Evolutionary conservation across 2,329 filamentous ascomycete genomes (phyloP).

Genomic region (Erysiphe pulchra): DNA sequence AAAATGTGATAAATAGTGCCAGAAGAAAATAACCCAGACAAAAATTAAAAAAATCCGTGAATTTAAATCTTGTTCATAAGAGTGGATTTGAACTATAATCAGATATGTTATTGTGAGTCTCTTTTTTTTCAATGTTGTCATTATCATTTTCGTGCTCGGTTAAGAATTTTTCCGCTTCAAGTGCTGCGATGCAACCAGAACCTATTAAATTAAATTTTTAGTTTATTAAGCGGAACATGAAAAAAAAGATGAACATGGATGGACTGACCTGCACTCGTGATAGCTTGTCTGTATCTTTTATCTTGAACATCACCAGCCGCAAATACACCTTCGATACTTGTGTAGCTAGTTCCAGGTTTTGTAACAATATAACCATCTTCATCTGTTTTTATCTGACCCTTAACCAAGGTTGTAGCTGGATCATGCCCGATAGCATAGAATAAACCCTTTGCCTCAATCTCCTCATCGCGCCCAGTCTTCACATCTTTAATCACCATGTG

Average conservation of each 20-base stretch:
- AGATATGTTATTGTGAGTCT: not conserved
- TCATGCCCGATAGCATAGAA: conserved; percentile 98
- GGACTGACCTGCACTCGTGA: conserved; percentile 74
- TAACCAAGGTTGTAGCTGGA: conserved; percentile 72
- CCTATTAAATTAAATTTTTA: conserved; percentile 22
- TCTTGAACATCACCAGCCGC: conserved; percentile 96
- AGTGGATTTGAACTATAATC: not conserved
- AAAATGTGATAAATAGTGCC: too few species aligned
- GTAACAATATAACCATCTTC: conserved; percentile 79
- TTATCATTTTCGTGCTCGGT: conserved; percentile 26
- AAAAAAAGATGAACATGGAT: not conserved
- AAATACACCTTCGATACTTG: conserved; percentile 77
- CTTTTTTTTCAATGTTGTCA: not conserved
- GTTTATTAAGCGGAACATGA: conserved; percentile 5
- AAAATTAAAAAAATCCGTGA: too few species aligned
- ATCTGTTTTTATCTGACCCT: conserved; percentile 72
- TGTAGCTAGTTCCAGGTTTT: conserved; percentile 65
- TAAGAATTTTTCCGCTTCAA: conserved; percentile 88
- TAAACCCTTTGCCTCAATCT: conserved; percentile 70
- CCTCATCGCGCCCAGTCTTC: conserved; percentile 49
- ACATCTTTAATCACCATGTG: conserved; percentile 65
- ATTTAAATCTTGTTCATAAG: not conserved
- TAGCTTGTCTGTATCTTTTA: conserved; percentile 91
- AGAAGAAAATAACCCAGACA: too few species aligned
- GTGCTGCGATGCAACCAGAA: conserved; percentile 79